Percentiles rank a stretch among this genome's conserved stretches.
These are phyloP conservation scores for Arthrobotrys sinensis DNA, from an alignment of 2,329 filamentous ascomycete species.

Conservation along the genomic window DNA sequence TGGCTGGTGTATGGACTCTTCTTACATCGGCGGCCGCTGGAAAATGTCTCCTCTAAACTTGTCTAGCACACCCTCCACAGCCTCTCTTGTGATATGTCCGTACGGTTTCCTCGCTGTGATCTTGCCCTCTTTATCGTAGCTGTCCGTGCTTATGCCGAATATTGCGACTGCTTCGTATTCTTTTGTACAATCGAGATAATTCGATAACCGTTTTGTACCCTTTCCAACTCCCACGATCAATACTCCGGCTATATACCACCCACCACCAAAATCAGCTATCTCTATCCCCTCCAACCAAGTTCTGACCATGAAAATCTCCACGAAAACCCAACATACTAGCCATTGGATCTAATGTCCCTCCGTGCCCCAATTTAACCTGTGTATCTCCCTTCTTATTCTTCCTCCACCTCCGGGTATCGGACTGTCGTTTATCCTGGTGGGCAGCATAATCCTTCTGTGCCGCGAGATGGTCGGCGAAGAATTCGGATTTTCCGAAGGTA, in stretches of 20 bases:
- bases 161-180: slow-evolving; percentile 90
- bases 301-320: no score
- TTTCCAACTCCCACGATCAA: slow-evolving; percentile 88
- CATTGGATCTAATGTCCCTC: slow-evolving; percentile 93
- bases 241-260: slow-evolving; percentile 75
- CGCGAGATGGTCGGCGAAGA: slow-evolving; percentile 84
- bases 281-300: not conserved
- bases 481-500: slow-evolving; percentile 83
- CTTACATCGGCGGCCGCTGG: slow-evolving; percentile 84
- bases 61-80: slow-evolving; percentile 82
- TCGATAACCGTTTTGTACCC: slow-evolving; percentile 84
- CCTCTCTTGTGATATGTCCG: slow-evolving; percentile 83
- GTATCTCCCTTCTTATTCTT: slow-evolving; percentile 74
- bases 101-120: slow-evolving; percentile 82
- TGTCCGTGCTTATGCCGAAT: slow-evolving; percentile 93
- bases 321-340: slow-evolving; percentile 71
- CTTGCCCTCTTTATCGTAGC: slow-evolving; percentile 89
- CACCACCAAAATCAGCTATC: slow-evolving; percentile 5
- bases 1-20: not conserved
- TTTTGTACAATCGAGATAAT: slow-evolving; percentile 91
- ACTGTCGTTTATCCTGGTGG: slow-evolving; percentile 71
- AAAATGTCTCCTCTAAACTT: slow-evolving; percentile 85
- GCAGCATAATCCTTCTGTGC: slow-evolving; percentile 74
- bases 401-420: slow-evolving; percentile 71
- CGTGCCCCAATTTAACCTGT: slow-evolving; percentile 84